phyloP scores from a whole-genome alignment of 306 rosid species.

The Ormosia semicastrata region DNA sequence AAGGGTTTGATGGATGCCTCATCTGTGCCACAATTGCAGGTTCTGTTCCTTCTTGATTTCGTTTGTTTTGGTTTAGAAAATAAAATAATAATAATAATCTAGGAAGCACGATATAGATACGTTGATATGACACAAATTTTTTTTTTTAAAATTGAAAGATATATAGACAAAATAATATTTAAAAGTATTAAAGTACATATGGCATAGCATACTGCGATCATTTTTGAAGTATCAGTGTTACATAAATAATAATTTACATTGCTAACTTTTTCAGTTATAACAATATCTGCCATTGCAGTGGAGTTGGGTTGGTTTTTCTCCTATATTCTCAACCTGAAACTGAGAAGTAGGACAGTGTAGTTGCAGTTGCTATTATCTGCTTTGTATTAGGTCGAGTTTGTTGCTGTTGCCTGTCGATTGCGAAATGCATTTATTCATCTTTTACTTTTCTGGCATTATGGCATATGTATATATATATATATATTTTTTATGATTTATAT shows the following conservation, averaged over 20 bases:
- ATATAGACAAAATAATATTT: too few species aligned
- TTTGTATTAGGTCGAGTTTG: background rate
- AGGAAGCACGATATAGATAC: too few species aligned
- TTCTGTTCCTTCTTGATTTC: constrained; percentile 20
- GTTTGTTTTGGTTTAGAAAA: background rate
- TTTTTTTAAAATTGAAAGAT: too few species aligned
- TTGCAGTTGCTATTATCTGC: background rate
- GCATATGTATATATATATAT: background rate
- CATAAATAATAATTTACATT: background rate
- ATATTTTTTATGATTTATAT: background rate
- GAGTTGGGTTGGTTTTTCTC: background rate
- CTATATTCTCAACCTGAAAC: background rate
- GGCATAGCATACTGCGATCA: too few species aligned
- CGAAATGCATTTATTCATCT: background rate
- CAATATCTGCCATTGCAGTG: background rate
- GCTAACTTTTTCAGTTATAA: background rate
- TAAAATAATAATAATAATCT: too few species aligned
- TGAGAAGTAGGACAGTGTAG: background rate
- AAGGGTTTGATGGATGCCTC: constrained; percentile 41
- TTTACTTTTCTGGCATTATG: background rate
- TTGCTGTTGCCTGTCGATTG: background rate
- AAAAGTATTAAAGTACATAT: too few species aligned
- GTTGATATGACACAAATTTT: too few species aligned
- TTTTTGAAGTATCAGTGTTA: too few species aligned
- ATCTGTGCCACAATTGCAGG: constrained; percentile 52